Evolutionary conservation across 768 basidiomycete species (phyloP).

Genomic region (Tylopilus plumbeoviolaceoides): DNA sequence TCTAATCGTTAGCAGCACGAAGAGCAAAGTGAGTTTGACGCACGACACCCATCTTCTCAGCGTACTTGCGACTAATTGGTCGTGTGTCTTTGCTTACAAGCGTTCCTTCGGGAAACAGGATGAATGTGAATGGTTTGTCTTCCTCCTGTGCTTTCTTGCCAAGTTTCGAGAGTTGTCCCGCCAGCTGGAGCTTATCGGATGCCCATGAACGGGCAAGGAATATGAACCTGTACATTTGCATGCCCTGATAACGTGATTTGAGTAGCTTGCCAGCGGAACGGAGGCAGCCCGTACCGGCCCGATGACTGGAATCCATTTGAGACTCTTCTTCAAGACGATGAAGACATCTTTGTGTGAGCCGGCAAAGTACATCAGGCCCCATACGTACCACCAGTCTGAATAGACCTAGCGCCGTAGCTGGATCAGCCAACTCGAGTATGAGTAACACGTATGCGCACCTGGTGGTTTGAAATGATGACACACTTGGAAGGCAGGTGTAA

Average conservation of each 20-base stretch:
- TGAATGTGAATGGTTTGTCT: slow-evolving; percentile 70
- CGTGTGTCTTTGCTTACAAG: slow-evolving; percentile 84
- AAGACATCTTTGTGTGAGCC: slow-evolving; percentile 67
- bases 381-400: slow-evolving; percentile 86
- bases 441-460: slow-evolving; percentile 44
- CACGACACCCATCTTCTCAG: slow-evolving; percentile 85
- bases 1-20: slow-evolving; percentile 7
- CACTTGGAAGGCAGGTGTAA: slow-evolving; percentile 75
- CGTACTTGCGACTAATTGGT: slow-evolving; percentile 81
- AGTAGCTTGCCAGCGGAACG: slow-evolving; percentile 1
- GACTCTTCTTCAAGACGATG: slow-evolving; percentile 89
- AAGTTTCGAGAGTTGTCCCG: slow-evolving; percentile 60
- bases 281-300: slow-evolving; percentile 65
- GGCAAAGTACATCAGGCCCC: slow-evolving; percentile 75
- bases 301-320: slow-evolving; percentile 81
- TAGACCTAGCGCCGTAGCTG: slow-evolving; percentile 47
- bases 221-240: slow-evolving; percentile 94
- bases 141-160: slow-evolving; percentile 65
- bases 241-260: slow-evolving; percentile 47
- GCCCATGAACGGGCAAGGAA: slow-evolving; percentile 92
- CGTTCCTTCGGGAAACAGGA: slow-evolving; percentile 96
- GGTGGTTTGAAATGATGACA: slow-evolving; percentile 90
- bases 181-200: slow-evolving; percentile 68
- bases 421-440: slow-evolving; percentile 4
- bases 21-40: slow-evolving; percentile 32